These are phyloP conservation scores for Phytopythium boreale DNA, from an alignment of 352 stramenopile genomes.

Conservation along the genomic window DNA sequence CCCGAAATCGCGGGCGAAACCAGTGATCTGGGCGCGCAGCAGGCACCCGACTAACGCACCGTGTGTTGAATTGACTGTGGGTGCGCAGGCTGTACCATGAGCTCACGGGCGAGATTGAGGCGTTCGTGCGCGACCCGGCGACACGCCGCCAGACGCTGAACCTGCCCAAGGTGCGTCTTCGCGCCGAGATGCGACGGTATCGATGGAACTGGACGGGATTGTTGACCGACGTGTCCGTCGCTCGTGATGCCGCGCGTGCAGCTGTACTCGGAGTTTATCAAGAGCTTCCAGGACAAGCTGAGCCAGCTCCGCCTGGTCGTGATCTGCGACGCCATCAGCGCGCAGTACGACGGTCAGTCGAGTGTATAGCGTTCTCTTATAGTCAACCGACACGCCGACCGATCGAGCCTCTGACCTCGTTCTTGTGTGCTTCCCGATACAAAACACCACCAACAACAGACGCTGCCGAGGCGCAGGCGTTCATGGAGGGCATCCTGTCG, in stretches of 20 bases:
- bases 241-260: constrained; percentile 11
- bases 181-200: not conserved
- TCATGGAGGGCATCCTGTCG: constrained; percentile 59
- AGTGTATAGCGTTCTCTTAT: not conserved
- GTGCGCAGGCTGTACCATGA: constrained; percentile 99
- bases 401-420: not conserved
- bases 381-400: not conserved
- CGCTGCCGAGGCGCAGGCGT: constrained; percentile 60
- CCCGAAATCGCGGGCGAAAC: not conserved
- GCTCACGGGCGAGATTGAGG: constrained; percentile 91
- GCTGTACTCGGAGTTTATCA: constrained; percentile 95
- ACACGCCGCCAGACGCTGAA: constrained; percentile 58
- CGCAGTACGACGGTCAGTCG: constrained; percentile 46
- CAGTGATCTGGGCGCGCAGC: not conserved
- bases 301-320: constrained; percentile 93
- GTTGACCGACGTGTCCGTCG: not conserved
- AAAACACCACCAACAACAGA: constrained; percentile 27
- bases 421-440: not conserved
- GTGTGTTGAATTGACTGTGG: not conserved
- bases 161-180: constrained; percentile 30
- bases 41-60: not conserved
- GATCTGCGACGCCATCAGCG: constrained; percentile 91
- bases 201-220: not conserved
- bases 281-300: constrained; percentile 93
- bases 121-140: constrained; percentile 87